Conservation (phyloP, 139 green algal species). For the Picochlorum sp. region DNA sequence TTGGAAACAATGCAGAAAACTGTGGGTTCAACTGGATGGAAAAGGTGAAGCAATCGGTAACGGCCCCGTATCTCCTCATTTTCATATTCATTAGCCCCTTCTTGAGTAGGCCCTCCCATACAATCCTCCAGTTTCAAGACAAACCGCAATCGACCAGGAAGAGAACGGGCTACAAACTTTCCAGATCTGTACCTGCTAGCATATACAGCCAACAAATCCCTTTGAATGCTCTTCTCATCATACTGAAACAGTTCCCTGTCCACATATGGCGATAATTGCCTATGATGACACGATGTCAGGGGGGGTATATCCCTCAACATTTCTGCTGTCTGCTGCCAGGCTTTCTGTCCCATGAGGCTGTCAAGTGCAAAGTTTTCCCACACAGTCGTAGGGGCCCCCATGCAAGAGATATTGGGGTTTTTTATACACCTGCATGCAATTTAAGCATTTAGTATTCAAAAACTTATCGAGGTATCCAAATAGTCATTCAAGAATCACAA, state of each 20-base stretch:
- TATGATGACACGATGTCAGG: slow-evolving; percentile 1
- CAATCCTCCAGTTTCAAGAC: slow-evolving; percentile 11
- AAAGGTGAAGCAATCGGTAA: neutral
- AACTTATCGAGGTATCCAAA: too few species aligned
- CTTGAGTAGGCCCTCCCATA: too few species aligned
- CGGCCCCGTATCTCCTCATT: too few species aligned
- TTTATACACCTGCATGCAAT: too few species aligned
- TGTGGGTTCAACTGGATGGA: neutral
- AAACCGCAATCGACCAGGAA: slow-evolving; percentile 18
- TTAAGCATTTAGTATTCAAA: too few species aligned
- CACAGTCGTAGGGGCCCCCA: too few species aligned
- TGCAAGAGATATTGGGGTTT: too few species aligned
- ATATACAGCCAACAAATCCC: neutral
- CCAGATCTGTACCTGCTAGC: neutral
- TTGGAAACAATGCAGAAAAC: neutral
- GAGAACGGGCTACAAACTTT: slow-evolving; percentile 18
- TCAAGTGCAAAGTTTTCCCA: slow-evolving; percentile 13
- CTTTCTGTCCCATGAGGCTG: neutral
- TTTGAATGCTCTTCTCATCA: neutral
- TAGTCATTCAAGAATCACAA: too few species aligned
- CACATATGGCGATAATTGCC: slow-evolving; percentile 18
- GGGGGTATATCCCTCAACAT: neutral
- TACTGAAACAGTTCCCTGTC: slow-evolving; percentile 6
- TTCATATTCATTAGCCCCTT: too few species aligned
- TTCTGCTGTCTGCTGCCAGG: neutral